Evolutionary conservation across 768 basidiomycete genomes (phyloP).

Genomic region (Coprinopsis strossmayeri): DNA sequence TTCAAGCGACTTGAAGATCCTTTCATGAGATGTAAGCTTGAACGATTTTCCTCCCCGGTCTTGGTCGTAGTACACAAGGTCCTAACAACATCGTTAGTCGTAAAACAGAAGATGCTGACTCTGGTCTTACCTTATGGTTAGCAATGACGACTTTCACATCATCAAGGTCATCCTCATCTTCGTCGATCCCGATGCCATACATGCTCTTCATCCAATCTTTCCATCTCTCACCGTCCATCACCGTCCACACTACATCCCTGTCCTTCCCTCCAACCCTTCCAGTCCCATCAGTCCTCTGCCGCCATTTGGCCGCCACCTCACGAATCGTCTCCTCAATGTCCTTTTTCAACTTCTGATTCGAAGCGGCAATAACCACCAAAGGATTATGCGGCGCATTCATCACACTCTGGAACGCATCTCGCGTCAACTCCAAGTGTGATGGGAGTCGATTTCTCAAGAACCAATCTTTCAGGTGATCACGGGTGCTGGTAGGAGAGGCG

Average conservation of each 20-base stretch:
- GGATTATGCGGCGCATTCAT: constrained; percentile 78
- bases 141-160: constrained; percentile 60
- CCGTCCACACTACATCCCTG: constrained; percentile 77
- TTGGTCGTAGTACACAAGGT: constrained; percentile 68
- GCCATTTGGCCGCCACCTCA: constrained; percentile 59
- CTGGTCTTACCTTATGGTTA: constrained; percentile 62
- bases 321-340: constrained; percentile 40
- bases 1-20: constrained; percentile 67
- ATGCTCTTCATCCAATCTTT: constrained; percentile 85
- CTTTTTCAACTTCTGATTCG: constrained; percentile 26
- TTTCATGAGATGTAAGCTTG: constrained; percentile 39
- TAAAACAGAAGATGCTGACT: not conserved
- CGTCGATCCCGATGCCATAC: constrained; percentile 56
- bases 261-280: constrained; percentile 33
- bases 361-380: constrained; percentile 71
- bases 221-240: constrained; percentile 88
- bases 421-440: constrained; percentile 63
- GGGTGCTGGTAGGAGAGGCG: constrained; percentile 18
- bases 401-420: constrained; percentile 74
- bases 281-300: constrained; percentile 32
- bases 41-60: constrained; percentile 53
- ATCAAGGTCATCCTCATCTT: constrained; percentile 23
- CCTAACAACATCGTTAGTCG: constrained; percentile 30
- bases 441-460: constrained; percentile 68
- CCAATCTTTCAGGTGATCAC: constrained; percentile 44